A percentile compares a stretch with the other conserved stretches of the same genome.
phyloP scores from a whole-genome alignment of 2,329 filamentous ascomycete genomes.

The Parastagonospora nodorum region DNA sequence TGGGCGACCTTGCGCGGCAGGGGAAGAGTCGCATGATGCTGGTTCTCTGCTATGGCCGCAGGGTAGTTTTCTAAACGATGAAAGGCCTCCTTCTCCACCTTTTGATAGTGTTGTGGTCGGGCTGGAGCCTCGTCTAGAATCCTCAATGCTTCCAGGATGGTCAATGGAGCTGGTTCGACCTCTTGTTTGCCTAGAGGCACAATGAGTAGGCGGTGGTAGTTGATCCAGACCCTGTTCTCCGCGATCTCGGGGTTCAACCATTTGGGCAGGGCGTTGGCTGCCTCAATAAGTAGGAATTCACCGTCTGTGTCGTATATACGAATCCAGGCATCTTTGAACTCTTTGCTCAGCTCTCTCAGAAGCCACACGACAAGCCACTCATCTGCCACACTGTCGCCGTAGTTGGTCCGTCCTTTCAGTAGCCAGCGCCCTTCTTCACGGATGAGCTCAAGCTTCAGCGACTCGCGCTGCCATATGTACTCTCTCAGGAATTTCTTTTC shows the following conservation, averaged over 20 bases:
- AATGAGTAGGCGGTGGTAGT: constrained; percentile 74
- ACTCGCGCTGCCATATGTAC: constrained; percentile 94
- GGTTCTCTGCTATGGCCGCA: constrained; percentile 69
- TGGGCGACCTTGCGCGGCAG: constrained; percentile 83
- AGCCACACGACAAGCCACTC: constrained; percentile 97
- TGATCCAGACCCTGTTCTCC: constrained; percentile 86
- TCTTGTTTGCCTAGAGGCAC: constrained; percentile 60
- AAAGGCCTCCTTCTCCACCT: constrained; percentile 87
- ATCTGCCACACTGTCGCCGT: constrained; percentile 92
- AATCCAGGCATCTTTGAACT: constrained; percentile 77
- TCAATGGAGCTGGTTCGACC: constrained; percentile 51
- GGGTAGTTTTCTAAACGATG: constrained; percentile 87
- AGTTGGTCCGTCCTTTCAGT: constrained; percentile 79
- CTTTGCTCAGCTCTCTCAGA: constrained; percentile 77
- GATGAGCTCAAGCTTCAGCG: constrained; percentile 69
- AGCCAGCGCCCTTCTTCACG: constrained; percentile 64
- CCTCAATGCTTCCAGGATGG: constrained; percentile 66
- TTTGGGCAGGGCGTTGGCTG: constrained; percentile 80
- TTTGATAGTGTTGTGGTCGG: constrained; percentile 70
- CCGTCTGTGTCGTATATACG: constrained; percentile 86
- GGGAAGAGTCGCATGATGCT: constrained; percentile 75
- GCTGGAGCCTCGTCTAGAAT: constrained; percentile 63
- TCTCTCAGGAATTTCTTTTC: constrained; percentile 70
- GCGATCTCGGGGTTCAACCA: constrained; percentile 95
- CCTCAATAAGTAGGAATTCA: constrained; percentile 93